A percentile compares a stretch with the other conserved stretches of the same genome.
Evolutionary conservation across 768 basidiomycete species (phyloP).

Genomic region (Rhizopogon vulgaris): DNA sequence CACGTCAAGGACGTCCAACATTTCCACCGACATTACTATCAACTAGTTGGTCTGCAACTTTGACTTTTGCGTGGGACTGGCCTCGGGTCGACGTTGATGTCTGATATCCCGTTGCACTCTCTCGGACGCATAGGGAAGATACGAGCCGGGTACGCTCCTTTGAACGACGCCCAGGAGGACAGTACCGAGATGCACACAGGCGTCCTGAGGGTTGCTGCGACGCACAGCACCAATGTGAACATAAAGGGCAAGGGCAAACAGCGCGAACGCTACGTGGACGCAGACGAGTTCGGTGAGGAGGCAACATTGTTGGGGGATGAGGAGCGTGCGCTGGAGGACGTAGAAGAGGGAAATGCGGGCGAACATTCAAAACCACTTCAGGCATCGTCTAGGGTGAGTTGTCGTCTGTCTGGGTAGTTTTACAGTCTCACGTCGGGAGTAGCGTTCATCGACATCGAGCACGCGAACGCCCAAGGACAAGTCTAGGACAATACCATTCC

Average conservation of each 20-base stretch:
- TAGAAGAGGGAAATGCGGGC: slow-evolving; percentile 29
- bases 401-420: neutral
- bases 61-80: neutral
- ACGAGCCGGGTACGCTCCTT: slow-evolving; percentile 42
- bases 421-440: neutral
- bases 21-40: neutral
- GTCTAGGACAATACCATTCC: slow-evolving; percentile 73
- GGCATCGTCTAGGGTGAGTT: slow-evolving; percentile 16
- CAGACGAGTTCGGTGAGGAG: slow-evolving; percentile 61
- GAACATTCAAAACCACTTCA: slow-evolving; percentile 21
- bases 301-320: slow-evolving; percentile 40
- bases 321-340: slow-evolving; percentile 32
- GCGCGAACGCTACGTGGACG: slow-evolving; percentile 48
- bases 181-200: slow-evolving; percentile 23
- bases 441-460: slow-evolving; percentile 18
- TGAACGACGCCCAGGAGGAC: slow-evolving; percentile 23
- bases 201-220: slow-evolving; percentile 27
- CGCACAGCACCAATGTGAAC: slow-evolving; percentile 16
- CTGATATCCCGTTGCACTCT: slow-evolving; percentile 67
- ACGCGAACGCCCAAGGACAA: slow-evolving; percentile 46
- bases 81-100: slow-evolving; percentile 35
- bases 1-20: neutral
- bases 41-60: neutral
- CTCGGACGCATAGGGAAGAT: slow-evolving; percentile 45
- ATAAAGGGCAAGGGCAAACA: slow-evolving; percentile 30